These are phyloP conservation scores for Elsinoe perseae DNA, from an alignment of 2,329 filamentous ascomycete genomes.

Conservation along the genomic window DNA sequence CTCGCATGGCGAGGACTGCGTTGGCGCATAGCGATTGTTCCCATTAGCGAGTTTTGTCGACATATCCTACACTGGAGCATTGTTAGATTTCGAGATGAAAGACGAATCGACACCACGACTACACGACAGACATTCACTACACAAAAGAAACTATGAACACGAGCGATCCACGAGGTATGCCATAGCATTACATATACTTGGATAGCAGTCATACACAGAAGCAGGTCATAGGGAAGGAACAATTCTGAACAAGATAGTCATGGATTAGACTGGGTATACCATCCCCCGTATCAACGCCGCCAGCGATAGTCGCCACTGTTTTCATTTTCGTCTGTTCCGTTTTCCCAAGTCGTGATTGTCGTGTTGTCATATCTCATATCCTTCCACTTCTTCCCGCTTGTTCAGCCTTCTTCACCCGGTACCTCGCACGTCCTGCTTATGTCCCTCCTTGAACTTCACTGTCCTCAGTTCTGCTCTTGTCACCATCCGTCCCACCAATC, in stretches of 20 bases:
- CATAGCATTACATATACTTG: not conserved
- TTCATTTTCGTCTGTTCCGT: not conserved
- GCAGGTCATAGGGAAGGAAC: not conserved
- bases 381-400: too few species aligned
- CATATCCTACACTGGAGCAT: too few species aligned
- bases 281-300: not conserved
- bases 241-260: not conserved
- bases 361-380: slow-evolving; percentile 3
- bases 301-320: not conserved
- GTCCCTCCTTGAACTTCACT: not conserved
- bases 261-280: slow-evolving; percentile 1
- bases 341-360: not conserved
- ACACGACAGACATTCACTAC: not conserved
- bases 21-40: too few species aligned
- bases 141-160: too few species aligned
- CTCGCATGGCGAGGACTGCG: too few species aligned
- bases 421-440: too few species aligned
- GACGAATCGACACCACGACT: not conserved
- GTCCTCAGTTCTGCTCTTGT: not conserved
- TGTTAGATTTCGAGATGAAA: too few species aligned
- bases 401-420: too few species aligned
- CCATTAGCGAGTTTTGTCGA: too few species aligned
- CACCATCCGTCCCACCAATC: not conserved
- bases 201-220: not conserved
- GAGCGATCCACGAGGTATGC: too few species aligned